phyloP scores from a whole-genome alignment of 2,329 filamentous ascomycete genomes.

The Colletotrichum cuscutae region DNA sequence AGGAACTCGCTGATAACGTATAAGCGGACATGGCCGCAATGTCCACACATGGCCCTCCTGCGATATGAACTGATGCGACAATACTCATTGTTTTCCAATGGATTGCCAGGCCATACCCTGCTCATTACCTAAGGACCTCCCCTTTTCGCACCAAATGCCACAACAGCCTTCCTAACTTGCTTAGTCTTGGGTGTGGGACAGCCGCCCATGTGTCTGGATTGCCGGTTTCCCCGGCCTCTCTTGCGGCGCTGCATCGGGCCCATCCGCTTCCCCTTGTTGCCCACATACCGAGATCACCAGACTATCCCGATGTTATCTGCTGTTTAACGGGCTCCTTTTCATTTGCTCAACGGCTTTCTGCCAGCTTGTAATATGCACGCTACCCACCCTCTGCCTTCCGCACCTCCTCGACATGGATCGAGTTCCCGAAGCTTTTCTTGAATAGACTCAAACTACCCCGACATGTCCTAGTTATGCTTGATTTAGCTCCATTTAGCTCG shows the following conservation, averaged over 20 bases:
- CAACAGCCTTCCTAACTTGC: slow-evolving; percentile 23
- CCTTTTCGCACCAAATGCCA: background rate
- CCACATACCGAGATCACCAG: slow-evolving; percentile 18
- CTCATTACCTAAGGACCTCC: slow-evolving; percentile 21
- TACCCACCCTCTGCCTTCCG: background rate
- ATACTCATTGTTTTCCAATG: background rate
- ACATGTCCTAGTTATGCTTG: background rate
- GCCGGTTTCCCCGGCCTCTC: slow-evolving; percentile 1
- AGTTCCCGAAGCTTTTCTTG: slow-evolving; percentile 6
- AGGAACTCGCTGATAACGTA: background rate
- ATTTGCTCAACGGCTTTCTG: no score
- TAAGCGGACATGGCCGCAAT: background rate
- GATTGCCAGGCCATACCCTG: background rate
- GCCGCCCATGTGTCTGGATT: background rate
- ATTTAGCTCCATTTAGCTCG: background rate
- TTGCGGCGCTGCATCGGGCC: background rate
- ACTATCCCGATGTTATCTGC: background rate
- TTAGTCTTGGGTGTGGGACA: slow-evolving; percentile 5
- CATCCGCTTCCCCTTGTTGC: background rate
- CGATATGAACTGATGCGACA: background rate
- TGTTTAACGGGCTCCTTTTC: background rate
- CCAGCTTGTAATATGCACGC: background rate
- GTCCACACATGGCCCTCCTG: background rate
- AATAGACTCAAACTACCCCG: background rate
- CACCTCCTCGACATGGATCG: slow-evolving; percentile 10